Evolutionary conservation across 495 filamentous ascomycete species (phyloP), one percentile per base, ranked within the genome.

Genomic region (Gamarada debralockiae): DNA sequence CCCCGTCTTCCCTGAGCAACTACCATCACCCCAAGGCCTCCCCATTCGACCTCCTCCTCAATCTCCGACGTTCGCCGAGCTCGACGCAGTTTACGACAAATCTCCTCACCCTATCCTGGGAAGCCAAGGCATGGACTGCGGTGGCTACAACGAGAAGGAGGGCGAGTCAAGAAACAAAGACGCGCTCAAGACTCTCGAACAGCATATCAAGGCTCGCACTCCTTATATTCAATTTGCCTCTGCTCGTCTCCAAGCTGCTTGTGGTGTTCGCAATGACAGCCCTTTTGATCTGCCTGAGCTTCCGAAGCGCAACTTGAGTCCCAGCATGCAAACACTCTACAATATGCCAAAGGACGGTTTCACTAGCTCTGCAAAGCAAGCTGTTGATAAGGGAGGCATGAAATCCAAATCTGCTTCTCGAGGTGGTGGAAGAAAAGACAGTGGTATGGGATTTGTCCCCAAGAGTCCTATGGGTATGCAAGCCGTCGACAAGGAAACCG

Each of bases 171-270:
- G 24, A 13, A 53, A 3, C n/a, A 4, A n/a, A n/a, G 44, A 54
- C 20, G 48, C 52, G 5, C 13, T 24, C 5, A 17, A 45, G 23
- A 40, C n/a, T 1, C 31, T 56, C 4, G 15, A 54, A 21, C 8
- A 23, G 3, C 47, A 55, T 48, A 29, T 50, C n/a, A n/a, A 22
- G 8, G 50, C 46, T 2, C 49, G 58, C 7, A 50, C 34, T 45
- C 24, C 34, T 13, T 57, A 39, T 48, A 49, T 52, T 6, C 22
- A 47, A 12, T 15, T 41, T 13, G 42, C 53, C 1, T 40, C 37
- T 25, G 10, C 25, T 18, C 22, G 53, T 5, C 45, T 61, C 29
- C 58, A 61, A 18, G 58, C 58, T 40, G 50, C 39, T 3, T 46
- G 49, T 38, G 50, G 58, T 0, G 6, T 61, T 0, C 20, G 50